A percentile compares a stretch with the other conserved stretches of the same genome.
Evolutionary conservation across 2,329 filamentous ascomycete genomes (phyloP).

Genomic region (Aspergillus pseudotamarii): DNA sequence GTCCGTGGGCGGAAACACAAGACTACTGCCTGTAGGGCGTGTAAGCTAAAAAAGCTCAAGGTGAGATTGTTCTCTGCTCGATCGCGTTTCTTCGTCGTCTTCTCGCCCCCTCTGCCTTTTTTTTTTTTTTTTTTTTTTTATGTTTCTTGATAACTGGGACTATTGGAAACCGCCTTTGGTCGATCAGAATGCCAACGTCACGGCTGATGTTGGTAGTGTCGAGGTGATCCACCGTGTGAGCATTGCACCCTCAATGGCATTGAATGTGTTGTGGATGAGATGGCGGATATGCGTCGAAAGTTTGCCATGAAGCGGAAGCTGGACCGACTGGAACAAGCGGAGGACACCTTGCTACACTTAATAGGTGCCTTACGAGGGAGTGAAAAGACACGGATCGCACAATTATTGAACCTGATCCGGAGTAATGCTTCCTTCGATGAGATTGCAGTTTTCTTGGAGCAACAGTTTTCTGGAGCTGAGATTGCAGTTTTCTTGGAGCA

Average conservation of each 20-base stretch:
- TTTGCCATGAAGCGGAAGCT: constrained; percentile 27
- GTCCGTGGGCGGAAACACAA: constrained; percentile 24
- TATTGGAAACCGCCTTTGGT: too few relatives aligned
- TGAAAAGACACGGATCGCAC: constrained; percentile 20
- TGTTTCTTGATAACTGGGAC: too few relatives aligned
- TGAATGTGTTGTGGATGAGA: constrained; percentile 29
- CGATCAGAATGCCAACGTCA: not conserved
- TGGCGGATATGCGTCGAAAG: constrained; percentile 33
- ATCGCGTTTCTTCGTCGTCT: not conserved
- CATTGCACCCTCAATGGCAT: constrained; percentile 30
- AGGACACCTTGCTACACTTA: constrained; percentile 21
- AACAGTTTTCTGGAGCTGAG: constrained; percentile 18
- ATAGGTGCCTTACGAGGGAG: constrained; percentile 24
- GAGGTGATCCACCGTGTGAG: constrained; percentile 31
- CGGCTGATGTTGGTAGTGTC: constrained; percentile 23
- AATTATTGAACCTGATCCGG: constrained; percentile 31
- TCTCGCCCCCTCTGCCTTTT: not conserved
- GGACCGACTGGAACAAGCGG: constrained; percentile 22
- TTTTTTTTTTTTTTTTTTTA: not conserved
- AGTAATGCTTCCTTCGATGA: constrained; percentile 28
- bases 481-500: constrained; percentile 21
- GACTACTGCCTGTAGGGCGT: constrained; percentile 27
- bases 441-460: constrained; percentile 22
- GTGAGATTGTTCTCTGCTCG: constrained; percentile 5
- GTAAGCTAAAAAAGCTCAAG: constrained; percentile 29